Conservation (phyloP, 441 rosid species). For the Croton setiger region DNA sequence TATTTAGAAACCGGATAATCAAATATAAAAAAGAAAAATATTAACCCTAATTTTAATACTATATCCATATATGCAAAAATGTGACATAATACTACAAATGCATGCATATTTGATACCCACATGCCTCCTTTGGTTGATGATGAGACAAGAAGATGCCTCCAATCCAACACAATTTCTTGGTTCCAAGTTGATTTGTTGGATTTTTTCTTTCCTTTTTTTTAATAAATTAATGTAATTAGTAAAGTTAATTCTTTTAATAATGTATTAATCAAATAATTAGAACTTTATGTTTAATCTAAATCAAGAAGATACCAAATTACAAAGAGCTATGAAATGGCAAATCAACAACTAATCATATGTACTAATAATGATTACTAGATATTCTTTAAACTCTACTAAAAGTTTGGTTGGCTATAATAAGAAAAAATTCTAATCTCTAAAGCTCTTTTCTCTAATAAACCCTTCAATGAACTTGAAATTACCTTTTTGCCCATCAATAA, state of each 20-base stretch:
- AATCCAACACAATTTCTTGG: background rate
- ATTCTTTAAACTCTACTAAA: background rate
- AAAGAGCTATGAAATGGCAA: background rate
- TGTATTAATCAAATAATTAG: too few relatives aligned
- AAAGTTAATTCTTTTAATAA: too few relatives aligned
- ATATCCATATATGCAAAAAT: too few relatives aligned
- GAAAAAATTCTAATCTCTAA: background rate
- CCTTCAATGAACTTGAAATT: background rate
- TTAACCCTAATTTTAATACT: too few relatives aligned
- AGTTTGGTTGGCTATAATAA: slow-evolving; percentile 5
- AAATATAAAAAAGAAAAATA: too few relatives aligned
- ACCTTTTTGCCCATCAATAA: background rate
- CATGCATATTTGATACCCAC: too few relatives aligned
- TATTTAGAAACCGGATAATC: too few relatives aligned
- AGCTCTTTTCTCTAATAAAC: background rate
- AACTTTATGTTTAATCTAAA: background rate
- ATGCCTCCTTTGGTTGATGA: background rate
- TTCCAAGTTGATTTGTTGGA: background rate
- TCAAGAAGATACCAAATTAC: background rate
- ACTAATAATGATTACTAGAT: slow-evolving; percentile 2
- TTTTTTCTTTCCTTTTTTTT: background rate
- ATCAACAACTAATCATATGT: slow-evolving; percentile 1
- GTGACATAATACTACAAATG: too few relatives aligned
- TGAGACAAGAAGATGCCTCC: background rate
- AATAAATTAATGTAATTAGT: too few relatives aligned